These are phyloP conservation scores for Aspergillus costaricaensis DNA, from an alignment of 2,329 filamentous ascomycete species.

Conservation along the genomic window DNA sequence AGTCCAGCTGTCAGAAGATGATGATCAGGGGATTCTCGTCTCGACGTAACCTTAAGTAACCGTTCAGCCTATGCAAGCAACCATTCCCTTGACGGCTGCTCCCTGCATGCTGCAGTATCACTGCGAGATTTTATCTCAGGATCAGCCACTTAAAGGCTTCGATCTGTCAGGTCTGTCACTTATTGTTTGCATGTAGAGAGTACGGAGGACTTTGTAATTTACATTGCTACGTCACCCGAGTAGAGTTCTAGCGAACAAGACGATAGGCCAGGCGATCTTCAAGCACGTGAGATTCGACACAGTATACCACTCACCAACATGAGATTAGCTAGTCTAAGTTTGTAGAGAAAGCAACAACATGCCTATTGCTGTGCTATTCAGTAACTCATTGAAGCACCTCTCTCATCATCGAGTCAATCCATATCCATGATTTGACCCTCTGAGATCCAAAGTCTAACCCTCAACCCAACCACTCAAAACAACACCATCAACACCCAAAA, in stretches of 20 bases:
- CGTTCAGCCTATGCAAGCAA: not conserved
- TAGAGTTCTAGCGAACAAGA: too few relatives aligned
- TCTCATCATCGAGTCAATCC: not conserved
- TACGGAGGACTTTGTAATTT: too few relatives aligned
- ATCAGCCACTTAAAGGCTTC: not conserved
- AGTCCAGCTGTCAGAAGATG: not conserved
- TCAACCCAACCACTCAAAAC: not conserved
- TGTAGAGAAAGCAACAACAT: not conserved
- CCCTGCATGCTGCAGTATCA: not conserved
- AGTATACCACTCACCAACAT: too few relatives aligned
- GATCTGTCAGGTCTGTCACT: too few relatives aligned
- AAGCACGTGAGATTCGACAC: too few relatives aligned
- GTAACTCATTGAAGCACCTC: not conserved
- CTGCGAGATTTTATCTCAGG: not conserved
- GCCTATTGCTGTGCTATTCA: too few relatives aligned
- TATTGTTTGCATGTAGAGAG: too few relatives aligned
- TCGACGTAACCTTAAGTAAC: not conserved
- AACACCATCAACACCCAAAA: not conserved
- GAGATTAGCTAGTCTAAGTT: too few relatives aligned
- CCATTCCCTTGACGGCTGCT: not conserved
- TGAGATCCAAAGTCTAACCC: not conserved
- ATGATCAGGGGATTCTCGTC: not conserved
- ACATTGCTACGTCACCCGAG: too few relatives aligned
- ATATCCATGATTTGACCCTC: not conserved
- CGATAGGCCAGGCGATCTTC: too few relatives aligned